These are phyloP conservation scores for Glebionis coronaria DNA, from an alignment of 129 eudicot genomes.

Conservation along the genomic window DNA sequence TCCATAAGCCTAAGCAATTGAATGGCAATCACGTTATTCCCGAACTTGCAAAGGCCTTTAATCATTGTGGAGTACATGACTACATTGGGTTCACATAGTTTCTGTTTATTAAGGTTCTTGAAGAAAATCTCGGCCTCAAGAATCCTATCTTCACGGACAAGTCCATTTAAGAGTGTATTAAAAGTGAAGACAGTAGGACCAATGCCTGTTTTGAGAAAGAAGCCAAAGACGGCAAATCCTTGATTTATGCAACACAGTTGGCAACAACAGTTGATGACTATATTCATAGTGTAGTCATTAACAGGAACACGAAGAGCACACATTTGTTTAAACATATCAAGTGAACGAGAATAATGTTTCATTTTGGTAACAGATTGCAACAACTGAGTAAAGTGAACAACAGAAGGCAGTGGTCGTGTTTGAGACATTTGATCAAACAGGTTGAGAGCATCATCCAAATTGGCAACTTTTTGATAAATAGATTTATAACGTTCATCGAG, in stretches of 20 bases:
- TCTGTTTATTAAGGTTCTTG: constrained; percentile 8
- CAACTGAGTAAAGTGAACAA: neutral
- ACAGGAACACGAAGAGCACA: neutral
- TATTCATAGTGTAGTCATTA: neutral
- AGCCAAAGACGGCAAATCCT: neutral
- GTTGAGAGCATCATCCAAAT: constrained; percentile 3
- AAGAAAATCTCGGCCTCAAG: constrained; percentile 11
- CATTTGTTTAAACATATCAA: constrained; percentile 4
- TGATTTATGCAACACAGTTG: neutral
- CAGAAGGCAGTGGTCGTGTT: neutral
- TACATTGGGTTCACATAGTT: constrained; percentile 2
- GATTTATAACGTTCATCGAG: neutral
- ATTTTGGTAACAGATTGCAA: neutral
- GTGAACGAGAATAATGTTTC: neutral
- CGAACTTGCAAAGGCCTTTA: constrained; percentile 22
- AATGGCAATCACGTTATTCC: neutral
- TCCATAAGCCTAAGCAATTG: constrained; percentile 12
- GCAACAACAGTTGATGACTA: constrained; percentile 16
- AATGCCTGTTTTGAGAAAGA: neutral
- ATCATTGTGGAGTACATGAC: constrained; percentile 6
- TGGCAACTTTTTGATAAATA: neutral
- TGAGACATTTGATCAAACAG: constrained; percentile 12
- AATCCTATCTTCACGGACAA: constrained; percentile 3
- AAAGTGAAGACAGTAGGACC: neutral
- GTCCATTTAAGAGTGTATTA: neutral